phyloP scores from a whole-genome alignment of 805 yeast species.

The Myxozyma geophila region DNA sequence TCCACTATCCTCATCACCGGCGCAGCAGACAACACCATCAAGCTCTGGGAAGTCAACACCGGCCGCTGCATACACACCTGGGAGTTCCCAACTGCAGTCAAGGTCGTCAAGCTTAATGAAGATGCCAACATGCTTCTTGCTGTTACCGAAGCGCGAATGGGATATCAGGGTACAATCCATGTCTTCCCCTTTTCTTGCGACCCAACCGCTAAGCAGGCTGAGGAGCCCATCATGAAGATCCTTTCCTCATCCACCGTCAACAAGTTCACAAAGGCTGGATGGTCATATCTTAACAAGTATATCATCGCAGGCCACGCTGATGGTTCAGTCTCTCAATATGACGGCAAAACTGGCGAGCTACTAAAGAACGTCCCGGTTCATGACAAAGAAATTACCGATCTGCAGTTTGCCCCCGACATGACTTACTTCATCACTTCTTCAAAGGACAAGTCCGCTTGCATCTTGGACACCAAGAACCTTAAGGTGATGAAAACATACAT shows the following conservation, averaged over 20 bases:
- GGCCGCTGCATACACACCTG: constrained; percentile 78
- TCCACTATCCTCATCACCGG: constrained; percentile 82
- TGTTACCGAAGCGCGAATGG: constrained; percentile 92
- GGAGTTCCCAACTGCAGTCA: constrained; percentile 81
- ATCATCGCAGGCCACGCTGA: constrained; percentile 88
- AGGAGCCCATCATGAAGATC: constrained; percentile 35
- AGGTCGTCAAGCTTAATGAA: constrained; percentile 85
- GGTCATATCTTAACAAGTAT: constrained; percentile 65
- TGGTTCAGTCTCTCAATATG: constrained; percentile 81
- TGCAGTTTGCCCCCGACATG: constrained; percentile 85
- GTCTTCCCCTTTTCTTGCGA: constrained; percentile 65
- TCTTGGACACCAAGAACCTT: constrained; percentile 78
- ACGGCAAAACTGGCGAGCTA: constrained; percentile 74
- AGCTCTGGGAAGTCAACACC: constrained; percentile 79
- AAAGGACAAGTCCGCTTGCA: constrained; percentile 82
- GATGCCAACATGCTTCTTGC: constrained; percentile 70
- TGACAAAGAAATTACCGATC: constrained; percentile 75
- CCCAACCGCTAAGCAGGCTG: constrained; percentile 43
- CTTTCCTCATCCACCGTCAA: constrained; percentile 45
- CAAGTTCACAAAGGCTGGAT: constrained; percentile 81
- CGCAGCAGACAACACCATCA: constrained; percentile 83
- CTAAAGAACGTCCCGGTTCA: constrained; percentile 66
- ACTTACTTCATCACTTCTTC: constrained; percentile 92
- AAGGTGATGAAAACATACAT: constrained; percentile 71
- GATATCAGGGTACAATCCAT: constrained; percentile 74